Base-by-base conservation (phyloP, 257 asterid genomes). In the Perilla frutescens region DNA sequence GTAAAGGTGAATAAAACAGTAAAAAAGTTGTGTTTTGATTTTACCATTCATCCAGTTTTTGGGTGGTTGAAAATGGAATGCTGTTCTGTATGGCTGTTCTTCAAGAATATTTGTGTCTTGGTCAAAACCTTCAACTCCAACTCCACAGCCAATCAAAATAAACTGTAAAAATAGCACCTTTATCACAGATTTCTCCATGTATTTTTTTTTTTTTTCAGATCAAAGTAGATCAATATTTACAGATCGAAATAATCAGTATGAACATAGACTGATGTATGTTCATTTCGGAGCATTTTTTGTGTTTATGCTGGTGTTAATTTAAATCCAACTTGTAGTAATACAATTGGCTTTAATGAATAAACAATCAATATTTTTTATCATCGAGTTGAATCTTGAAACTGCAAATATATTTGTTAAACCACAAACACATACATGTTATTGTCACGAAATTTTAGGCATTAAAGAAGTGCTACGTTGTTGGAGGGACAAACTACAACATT, bases 21-120 rank as follows among this genome's bases (percentile, higher is more conserved):
- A 26, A 37, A 55, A 11, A 54, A 4, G n/a, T 2, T 8, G 15
- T 8, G 6, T 11, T 39, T 5, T 5, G 7, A 3, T 7, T 36
- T 31, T 76, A 86, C 91, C 91, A 55, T 84, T 86, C 87, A 84
- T 86, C 91, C 91, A 86, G 74, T 86, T 86, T 60, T 78, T 79
- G 43, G 81, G 83, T 50, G 91, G 89, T 63, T 82, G 91, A 44
- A 86, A 84, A 50, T 84, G 91, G 57, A 70, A 78, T 0, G 78
- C 74, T n/a, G 87, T 80, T 76, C 89, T 73, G 66, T 80, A 59
- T 13, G 85, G 81, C 70, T 78, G 85, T 59, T 72, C 74, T 51
- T 78, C 67, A 58, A 65, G 29, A 66, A 7, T 10, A 32, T 8
- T 10, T 32, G 47, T 8, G 31, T 62, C 72, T 54, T 79, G 76